phyloP scores from a whole-genome alignment of 2,329 filamentous ascomycete species.

The Bertia moriformis region DNA sequence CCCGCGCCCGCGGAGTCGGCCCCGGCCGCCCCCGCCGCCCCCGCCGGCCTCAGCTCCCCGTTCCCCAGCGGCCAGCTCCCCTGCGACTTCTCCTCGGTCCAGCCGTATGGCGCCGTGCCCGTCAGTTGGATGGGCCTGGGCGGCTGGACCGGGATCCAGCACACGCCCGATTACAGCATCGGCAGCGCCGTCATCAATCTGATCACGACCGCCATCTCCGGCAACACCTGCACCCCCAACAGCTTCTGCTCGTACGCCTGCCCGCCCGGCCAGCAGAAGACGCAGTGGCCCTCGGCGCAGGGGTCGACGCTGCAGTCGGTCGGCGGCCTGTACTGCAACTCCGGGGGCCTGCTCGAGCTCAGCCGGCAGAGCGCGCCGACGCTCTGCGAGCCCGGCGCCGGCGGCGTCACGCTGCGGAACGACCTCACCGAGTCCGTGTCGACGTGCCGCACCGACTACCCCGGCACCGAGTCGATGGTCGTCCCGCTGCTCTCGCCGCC shows the following conservation, averaged over 20 bases:
- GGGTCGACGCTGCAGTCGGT: constrained; percentile 46
- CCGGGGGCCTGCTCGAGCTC: constrained; percentile 6
- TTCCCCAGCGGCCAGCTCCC: constrained; percentile 15
- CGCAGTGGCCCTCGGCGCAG: constrained; percentile 46
- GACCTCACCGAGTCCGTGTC: constrained; percentile 34
- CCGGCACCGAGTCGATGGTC: constrained; percentile 48
- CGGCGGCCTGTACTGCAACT: constrained; percentile 44
- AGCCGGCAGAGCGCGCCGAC: not conserved
- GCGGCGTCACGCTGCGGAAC: constrained; percentile 33
- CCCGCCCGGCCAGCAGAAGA: constrained; percentile 49
- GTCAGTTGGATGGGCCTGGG: constrained; percentile 38
- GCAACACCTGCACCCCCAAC: constrained; percentile 33
- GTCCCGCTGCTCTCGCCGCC: constrained; percentile 35
- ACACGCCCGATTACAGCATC: constrained; percentile 19
- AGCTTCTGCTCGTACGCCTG: constrained; percentile 53
- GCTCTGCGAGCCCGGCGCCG: not conserved
- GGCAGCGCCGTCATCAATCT: constrained; percentile 26
- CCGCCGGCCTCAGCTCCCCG: constrained; percentile 1
- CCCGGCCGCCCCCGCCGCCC: not conserved
- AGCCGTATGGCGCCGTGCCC: constrained; percentile 45
- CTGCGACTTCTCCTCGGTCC: constrained; percentile 43
- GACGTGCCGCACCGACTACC: constrained; percentile 56
- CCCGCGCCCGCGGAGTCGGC: not conserved
- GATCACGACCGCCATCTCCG: constrained; percentile 13
- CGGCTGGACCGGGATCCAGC: constrained; percentile 49